Base-by-base conservation (phyloP, 208 protist species). In the Kentomonas sorsogonicus region DNA sequence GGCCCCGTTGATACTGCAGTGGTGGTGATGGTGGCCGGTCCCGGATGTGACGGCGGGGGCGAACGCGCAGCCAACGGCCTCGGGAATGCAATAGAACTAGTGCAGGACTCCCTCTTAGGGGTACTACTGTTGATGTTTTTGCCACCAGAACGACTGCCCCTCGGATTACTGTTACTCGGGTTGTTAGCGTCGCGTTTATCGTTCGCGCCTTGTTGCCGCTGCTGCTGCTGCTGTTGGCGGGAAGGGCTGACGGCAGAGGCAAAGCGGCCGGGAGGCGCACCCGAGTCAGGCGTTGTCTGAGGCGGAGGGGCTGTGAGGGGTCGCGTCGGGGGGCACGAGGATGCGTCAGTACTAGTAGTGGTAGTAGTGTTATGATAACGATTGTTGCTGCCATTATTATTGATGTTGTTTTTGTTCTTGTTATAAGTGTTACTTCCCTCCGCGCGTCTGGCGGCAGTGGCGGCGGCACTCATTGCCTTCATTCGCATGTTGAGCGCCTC, bases 321-420 rank as follows among this genome's bases (percentile, higher is more conserved):
- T 18, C 11, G 11, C 11, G 16, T 41, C 11, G 16, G 11, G 16
- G 16, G 11, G 16, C 11, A 18, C 11, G 16, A 41, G 13, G 11
- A 41, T 18, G 13, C 16, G 13, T 41, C 16, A 18, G 13, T 41
- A 18, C 16, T 41, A 16, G 11, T 41, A 18, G 38, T 41, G 11
- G 11, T 11, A 18, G 11, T 41, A 41, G 11, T 48, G 25, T 48
- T 48, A 48, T 48, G 16, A 48, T 48, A 27, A 48, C 25, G 16
- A 48, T 48, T 48, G 22, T 48, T 48, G 11, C 25, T 48, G 16
- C 9, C 25, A 9, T 48, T 9, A 48, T 18, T 48, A 23, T 48
- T 48, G 11, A 13, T 48, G 22, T 48, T 18, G 16, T 22, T 48
- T 18, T 41, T 41, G 11, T 11, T 41, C 11, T 41, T 41, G 11